Evolutionary conservation across 305 asterid species (phyloP).

Genomic region (Stenogyne calaminthoides): DNA sequence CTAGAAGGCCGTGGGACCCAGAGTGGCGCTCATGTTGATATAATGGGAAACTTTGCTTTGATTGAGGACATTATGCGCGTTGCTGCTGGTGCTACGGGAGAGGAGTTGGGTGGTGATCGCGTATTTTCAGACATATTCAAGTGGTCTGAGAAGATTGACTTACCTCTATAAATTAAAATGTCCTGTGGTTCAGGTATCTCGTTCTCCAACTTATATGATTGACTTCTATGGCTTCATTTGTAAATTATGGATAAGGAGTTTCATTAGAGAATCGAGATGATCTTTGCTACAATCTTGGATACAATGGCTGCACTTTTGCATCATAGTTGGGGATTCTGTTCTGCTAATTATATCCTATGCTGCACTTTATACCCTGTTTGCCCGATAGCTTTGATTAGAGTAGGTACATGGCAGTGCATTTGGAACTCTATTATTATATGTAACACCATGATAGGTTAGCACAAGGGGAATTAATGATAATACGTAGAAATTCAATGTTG

Average conservation of each 20-base stretch:
- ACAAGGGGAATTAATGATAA: background rate
- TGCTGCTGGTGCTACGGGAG: constrained; percentile 79
- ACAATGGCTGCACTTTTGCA: background rate
- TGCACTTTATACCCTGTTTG: background rate
- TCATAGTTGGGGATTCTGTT: background rate
- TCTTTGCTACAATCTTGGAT: background rate
- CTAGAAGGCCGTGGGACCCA: constrained; percentile 91
- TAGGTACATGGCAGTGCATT: background rate
- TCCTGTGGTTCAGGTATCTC: background rate
- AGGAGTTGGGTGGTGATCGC: constrained; percentile 77
- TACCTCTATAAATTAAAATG: constrained; percentile 41
- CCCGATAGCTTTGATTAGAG: background rate
- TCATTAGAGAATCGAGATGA: background rate
- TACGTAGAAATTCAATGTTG: background rate
- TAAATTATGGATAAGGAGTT: background rate
- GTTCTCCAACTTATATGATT: background rate
- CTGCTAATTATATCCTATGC: background rate
- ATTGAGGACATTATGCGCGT: constrained; percentile 77
- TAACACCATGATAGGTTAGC: constrained; percentile 3
- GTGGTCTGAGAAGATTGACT: constrained; percentile 71
- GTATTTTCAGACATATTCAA: constrained; percentile 72
- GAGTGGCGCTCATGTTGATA: constrained; percentile 90
- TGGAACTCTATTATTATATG: background rate
- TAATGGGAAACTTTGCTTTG: constrained; percentile 85
- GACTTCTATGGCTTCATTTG: constrained; percentile 2